A percentile compares a stretch with the other conserved stretches of the same genome.
These are phyloP conservation scores for Discostella pseudostelligera DNA, from an alignment of 108 stramenopile genomes.

Conservation along the genomic window DNA sequence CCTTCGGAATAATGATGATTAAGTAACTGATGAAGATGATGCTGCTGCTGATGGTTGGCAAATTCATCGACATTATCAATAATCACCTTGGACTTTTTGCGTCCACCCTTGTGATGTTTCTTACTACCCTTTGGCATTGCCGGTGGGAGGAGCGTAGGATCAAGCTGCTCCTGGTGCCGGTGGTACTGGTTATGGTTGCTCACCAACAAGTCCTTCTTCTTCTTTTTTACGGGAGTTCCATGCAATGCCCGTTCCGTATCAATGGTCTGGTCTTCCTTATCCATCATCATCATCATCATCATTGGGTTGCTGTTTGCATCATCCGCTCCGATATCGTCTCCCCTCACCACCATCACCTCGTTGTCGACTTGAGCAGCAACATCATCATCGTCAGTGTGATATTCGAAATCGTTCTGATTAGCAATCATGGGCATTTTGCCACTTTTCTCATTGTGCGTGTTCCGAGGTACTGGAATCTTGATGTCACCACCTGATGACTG, in stretches of 20 bases:
- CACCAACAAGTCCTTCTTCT: constrained; percentile 8
- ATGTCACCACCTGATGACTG: not conserved
- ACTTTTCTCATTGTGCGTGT: too few species aligned
- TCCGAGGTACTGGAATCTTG: not conserved
- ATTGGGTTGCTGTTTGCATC: not conserved
- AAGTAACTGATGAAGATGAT: not conserved
- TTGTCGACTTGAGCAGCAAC: not conserved
- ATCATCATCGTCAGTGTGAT: constrained; percentile 24
- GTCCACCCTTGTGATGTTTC: too few species aligned
- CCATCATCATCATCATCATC: not conserved
- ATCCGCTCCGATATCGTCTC: not conserved
- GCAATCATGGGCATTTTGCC: not conserved
- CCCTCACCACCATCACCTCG: not conserved
- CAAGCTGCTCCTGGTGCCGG: not conserved
- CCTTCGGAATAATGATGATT: constrained; percentile 1
- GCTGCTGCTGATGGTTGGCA: not conserved
- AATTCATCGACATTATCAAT: not conserved
- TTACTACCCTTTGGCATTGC: not conserved
- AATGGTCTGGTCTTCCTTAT: constrained; percentile 25
- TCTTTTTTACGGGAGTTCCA: constrained; percentile 31
- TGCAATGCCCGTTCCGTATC: constrained; percentile 26
- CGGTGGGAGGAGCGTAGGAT: not conserved
- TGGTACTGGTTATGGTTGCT: not conserved
- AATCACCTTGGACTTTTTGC: not conserved
- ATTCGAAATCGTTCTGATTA: constrained; percentile 24